Base-by-base conservation (phyloP, 768 basidiomycete genomes). In the Pleurotus pulmonarius region DNA sequence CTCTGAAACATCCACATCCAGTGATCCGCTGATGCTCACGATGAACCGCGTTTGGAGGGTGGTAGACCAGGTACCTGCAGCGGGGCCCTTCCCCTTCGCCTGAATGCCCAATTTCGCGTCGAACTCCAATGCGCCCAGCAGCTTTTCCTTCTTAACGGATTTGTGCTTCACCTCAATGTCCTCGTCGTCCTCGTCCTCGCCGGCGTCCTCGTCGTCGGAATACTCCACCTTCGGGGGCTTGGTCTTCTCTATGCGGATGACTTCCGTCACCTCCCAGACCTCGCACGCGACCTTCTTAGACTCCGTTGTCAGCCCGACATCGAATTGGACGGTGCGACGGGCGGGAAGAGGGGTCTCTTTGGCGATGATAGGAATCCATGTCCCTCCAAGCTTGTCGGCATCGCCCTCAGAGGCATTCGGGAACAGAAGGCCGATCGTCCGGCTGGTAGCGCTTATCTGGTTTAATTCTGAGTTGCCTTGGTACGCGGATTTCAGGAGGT, bases 181-280 rank as follows among this genome's bases (percentile, higher is more conserved):
- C 59, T 85, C 84, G 13, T 81, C 78, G 41, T 83, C 80, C 46
- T 86, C 82, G 9, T 85, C 85, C 0, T 78, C 79, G 0, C 71
- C 74, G 0, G 81, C 83, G 0, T 80, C 79, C 6, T 77, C 80
- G 3, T 75, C 76, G 2, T 78, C 79, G 8, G 75, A 74, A 13
- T 71, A 65, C 20, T 80, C 79, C 6, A 70, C 59, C 59, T 78
- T 78, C 4, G 76, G 73, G 3, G 74, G 75, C 49, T 73, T 75
- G 20, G 81, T 72, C 63, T 80, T 84, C 61, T 88, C 87, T 16
- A 86, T 66, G 56, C 82, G 80, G 58, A 90, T 75, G 2, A 79
- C 79, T 63, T 91, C 90, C 52, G 78, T 78, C 15, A 85, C 83
- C 66, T 93, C 90, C 88, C 88, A 90, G 24, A 92, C 71, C 68